These are phyloP conservation scores for Fonsecaea erecta DNA, from an alignment of 2,329 filamentous ascomycete genomes.

Conservation along the genomic window DNA sequence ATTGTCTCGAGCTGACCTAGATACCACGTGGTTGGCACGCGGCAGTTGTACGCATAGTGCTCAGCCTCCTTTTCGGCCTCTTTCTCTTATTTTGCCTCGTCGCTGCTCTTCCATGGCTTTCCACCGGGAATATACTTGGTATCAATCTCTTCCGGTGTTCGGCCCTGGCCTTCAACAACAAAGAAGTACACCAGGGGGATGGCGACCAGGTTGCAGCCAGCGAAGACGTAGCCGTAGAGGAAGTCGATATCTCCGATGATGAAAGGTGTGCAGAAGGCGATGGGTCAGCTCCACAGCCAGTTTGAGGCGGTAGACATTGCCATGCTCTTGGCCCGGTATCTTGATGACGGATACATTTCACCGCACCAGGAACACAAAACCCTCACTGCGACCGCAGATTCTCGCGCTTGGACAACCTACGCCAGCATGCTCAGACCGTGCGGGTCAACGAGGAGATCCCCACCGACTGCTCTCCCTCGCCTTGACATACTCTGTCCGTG, in stretches of 20 bases:
- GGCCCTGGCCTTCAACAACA: slow-evolving; percentile 69
- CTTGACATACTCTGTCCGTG: too few species aligned
- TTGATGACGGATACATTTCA: slow-evolving; percentile 52
- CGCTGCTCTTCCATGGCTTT: slow-evolving; percentile 56
- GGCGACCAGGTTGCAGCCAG: slow-evolving; percentile 69
- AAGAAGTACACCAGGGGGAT: slow-evolving; percentile 75
- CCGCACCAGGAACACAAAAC: too few species aligned
- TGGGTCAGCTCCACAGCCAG: slow-evolving; percentile 77
- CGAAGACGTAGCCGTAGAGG: slow-evolving; percentile 78
- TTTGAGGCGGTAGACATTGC: slow-evolving; percentile 64
- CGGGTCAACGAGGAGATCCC: too few species aligned
- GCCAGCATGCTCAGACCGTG: too few species aligned
- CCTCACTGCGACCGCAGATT: too few species aligned
- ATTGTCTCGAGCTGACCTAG: neutral
- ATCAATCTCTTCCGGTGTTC: slow-evolving; percentile 78
- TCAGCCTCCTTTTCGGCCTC: slow-evolving; percentile 23
- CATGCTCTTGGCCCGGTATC: slow-evolving; percentile 46
- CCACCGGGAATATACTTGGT: slow-evolving; percentile 73
- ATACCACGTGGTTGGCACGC: neutral
- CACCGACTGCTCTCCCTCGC: too few species aligned
- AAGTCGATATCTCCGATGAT: slow-evolving; percentile 75
- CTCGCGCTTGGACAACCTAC: too few species aligned
- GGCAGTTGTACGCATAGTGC: slow-evolving; percentile 15
- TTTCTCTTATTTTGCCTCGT: slow-evolving; percentile 20
- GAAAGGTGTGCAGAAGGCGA: slow-evolving; percentile 80